Conservation (phyloP, 2,329 filamentous ascomycete species). For the Exophiala sp. region DNA sequence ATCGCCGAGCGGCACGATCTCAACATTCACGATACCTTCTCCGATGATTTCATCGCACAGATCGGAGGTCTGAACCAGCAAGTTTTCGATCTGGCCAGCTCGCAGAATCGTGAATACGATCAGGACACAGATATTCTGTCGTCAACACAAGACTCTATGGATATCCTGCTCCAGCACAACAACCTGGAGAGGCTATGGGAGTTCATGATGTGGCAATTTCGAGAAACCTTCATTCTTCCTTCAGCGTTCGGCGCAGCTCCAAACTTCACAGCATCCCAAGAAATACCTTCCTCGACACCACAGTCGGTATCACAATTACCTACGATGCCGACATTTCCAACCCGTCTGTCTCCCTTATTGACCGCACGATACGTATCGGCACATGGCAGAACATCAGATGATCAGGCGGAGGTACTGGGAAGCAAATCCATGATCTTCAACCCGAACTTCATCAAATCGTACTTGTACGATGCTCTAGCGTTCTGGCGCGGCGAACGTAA, state of each 20-base stretch:
- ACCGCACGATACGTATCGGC: constrained; percentile 44
- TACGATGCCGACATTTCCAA: constrained; percentile 36
- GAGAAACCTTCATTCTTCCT: constrained; percentile 45
- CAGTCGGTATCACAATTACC: constrained; percentile 34
- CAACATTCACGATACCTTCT: constrained; percentile 63
- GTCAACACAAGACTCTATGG: constrained; percentile 41
- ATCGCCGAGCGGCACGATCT: constrained; percentile 72
- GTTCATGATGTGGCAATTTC: constrained; percentile 61
- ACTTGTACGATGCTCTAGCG: constrained; percentile 66
- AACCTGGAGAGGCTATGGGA: constrained; percentile 59
- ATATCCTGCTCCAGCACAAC: constrained; percentile 56
- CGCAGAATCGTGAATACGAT: constrained; percentile 25
- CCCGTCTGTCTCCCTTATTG: constrained; percentile 43
- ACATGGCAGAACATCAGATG: constrained; percentile 23
- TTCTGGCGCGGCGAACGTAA: constrained; percentile 82
- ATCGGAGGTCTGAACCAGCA: constrained; percentile 67
- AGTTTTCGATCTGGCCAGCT: constrained; percentile 50
- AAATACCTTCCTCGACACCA: constrained; percentile 16
- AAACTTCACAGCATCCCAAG: constrained; percentile 29
- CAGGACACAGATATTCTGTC: constrained; percentile 23
- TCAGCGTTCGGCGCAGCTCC: constrained; percentile 1
- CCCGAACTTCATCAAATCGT: constrained; percentile 57
- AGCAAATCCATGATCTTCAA: constrained; percentile 65
- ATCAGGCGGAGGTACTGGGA: constrained; percentile 41
- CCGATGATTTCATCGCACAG: constrained; percentile 73